Base-by-base conservation (phyloP, 106 monocot species). In the Allium sativum region DNA sequence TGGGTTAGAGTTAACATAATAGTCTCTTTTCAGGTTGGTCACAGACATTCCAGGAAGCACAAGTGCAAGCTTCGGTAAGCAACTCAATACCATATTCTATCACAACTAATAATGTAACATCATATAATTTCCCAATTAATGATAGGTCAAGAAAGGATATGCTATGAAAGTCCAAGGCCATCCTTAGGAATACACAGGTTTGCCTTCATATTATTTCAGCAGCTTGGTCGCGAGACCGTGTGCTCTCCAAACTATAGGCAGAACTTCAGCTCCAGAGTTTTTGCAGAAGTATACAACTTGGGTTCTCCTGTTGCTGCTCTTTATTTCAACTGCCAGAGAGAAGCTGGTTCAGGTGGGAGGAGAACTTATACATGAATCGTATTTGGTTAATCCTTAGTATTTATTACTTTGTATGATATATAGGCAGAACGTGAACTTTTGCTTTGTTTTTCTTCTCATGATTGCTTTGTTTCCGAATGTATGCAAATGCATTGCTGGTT, bases 291-390 rank as follows among this genome's bases (percentile, higher is more conserved):
- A 12, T 62, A 74, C 61, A 74, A 74, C 20, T 68, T 74, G 11
- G 68, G 74, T 7, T 62, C 47, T 11, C 74, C 74, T 10, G 74
- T 74, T 12, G 74, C 74, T 15, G 74, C 74, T 9, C 55, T 74
- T 20, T 74, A 74, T 59, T 74, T 68, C 55, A 74, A 74, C 68
- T 74, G 74, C 62, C 74, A 74, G 40, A 68, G 74, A 42, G 68
- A 68, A 45, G 12, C 74, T 4, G 74, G 74, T 10, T 61, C 74
- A 12, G 74, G 74, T 15, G 74, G 74, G 10, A 68, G 74, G 19
- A 68, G 74, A 59, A 64, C 65, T 63, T 65, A 66, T 16, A 10
- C 44, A 62, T 62, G 62, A 62, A 31, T 31, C 31, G 5, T 31
- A 31, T 31, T 31, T 31, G 31, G 31, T 31, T 31, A 31, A 31